Evolutionary conservation across 73 alveolate species (phyloP).

Genomic region (Tetrahymena malaccensis): DNA sequence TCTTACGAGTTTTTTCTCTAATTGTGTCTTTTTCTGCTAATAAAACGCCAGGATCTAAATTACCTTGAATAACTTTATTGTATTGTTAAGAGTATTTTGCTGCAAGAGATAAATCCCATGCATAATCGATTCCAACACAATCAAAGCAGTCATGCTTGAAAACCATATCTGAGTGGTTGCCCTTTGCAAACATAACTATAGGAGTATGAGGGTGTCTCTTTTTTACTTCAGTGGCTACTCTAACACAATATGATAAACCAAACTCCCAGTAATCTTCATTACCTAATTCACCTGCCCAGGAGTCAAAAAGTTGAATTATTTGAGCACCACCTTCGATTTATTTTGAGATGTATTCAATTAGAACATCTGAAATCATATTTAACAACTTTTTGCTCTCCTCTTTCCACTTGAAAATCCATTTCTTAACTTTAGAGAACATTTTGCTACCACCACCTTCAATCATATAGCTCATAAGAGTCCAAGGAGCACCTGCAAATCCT

Average conservation of each 20-base stretch:
- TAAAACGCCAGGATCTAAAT: conserved; percentile 58
- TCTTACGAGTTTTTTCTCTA: conserved; percentile 35
- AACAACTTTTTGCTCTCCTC: conserved; percentile 41
- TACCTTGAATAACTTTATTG: conserved; percentile 52
- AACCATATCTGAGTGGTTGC: conserved; percentile 17
- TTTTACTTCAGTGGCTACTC: conserved; percentile 40
- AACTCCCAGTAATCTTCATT: conserved; percentile 13
- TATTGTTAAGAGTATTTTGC: neutral
- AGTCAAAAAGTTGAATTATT: conserved; percentile 60
- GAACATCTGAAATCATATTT: conserved; percentile 26
- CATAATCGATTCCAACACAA: conserved; percentile 43
- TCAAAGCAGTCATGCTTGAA: conserved; percentile 20
- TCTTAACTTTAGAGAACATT: conserved; percentile 45
- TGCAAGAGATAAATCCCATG: conserved; percentile 29
- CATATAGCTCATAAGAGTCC: conserved; percentile 64
- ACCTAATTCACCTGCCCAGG: conserved; percentile 57
- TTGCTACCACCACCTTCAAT: conserved; percentile 58
- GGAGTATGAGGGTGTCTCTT: conserved; percentile 52
- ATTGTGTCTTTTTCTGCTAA: conserved; percentile 42
- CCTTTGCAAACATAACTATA: conserved; percentile 52
- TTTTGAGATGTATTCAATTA: conserved; percentile 42
- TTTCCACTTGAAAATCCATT: conserved; percentile 48
- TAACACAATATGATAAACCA: conserved; percentile 11
- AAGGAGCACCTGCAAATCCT: conserved; percentile 73
- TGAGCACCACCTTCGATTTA: conserved; percentile 62